Percentiles rank a stretch among this genome's conserved stretches.
These are phyloP conservation scores for Syzygium aromaticum DNA, from an alignment of 345 rosid species.

Conservation along the genomic window DNA sequence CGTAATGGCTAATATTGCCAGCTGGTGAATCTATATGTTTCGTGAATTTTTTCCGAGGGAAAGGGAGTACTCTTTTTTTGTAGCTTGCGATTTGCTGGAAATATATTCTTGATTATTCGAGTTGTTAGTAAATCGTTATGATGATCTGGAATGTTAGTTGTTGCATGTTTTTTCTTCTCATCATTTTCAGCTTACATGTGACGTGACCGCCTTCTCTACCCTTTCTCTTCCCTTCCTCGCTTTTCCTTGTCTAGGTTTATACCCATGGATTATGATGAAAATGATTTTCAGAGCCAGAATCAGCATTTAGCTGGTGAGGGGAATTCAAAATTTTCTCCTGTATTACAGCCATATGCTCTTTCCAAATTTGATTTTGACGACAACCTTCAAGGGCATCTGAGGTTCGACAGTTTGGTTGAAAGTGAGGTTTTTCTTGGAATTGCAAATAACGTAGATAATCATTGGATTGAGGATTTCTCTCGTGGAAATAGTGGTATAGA, in stretches of 20 bases:
- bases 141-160: neutral
- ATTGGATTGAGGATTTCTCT: slow-evolving; percentile 89
- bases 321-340: slow-evolving; percentile 61
- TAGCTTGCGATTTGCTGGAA: neutral
- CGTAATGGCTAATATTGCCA: neutral
- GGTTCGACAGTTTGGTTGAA: slow-evolving; percentile 36
- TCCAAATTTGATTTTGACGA: slow-evolving; percentile 95
- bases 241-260: slow-evolving; percentile 37
- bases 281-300: slow-evolving; percentile 91
- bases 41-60: neutral
- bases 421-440: slow-evolving; percentile 40
- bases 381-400: slow-evolving; percentile 41
- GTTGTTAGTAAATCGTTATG: neutral
- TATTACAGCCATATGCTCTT: slow-evolving; percentile 58
- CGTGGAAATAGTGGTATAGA: slow-evolving; percentile 52
- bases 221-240: neutral
- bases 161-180: neutral
- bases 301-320: slow-evolving; percentile 90
- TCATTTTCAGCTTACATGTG: neutral
- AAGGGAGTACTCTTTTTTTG: neutral
- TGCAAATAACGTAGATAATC: slow-evolving; percentile 57
- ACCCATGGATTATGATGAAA: slow-evolving; percentile 99
- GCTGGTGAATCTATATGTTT: neutral
- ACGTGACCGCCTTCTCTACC: neutral
- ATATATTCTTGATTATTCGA: neutral